phyloP scores from a whole-genome alignment of 2,329 filamentous ascomycete genomes.

The Coniochaeta sp. region DNA sequence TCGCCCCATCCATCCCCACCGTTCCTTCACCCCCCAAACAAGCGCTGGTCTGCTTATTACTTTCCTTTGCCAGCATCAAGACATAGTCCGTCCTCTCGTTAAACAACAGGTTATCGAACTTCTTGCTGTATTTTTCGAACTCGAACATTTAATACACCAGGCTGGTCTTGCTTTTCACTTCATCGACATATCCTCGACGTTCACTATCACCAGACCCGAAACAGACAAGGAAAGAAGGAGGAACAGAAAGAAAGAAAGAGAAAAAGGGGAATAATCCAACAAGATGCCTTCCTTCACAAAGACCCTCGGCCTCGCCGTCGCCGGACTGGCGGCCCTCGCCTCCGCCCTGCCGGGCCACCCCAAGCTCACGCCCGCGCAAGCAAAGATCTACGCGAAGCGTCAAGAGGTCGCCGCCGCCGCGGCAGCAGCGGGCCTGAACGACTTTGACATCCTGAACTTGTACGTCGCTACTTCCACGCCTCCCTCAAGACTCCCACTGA shows the following conservation, averaged over 20 bases:
- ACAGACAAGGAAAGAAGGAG: conserved; percentile 13
- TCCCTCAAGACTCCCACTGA: too few species aligned
- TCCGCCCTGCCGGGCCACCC: conserved; percentile 39
- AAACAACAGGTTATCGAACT: conserved; percentile 3
- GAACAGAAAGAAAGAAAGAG: conserved; percentile 16
- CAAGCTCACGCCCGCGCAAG: conserved; percentile 35
- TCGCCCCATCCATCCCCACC: conserved; percentile 14
- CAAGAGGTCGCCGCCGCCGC: conserved; percentile 41
- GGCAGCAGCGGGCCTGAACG: conserved; percentile 32
- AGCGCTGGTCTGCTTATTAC: conserved; percentile 45
- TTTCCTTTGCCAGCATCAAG: conserved; percentile 13
- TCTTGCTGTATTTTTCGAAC: conserved; percentile 18
- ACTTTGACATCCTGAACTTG: conserved; percentile 54
- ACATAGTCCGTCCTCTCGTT: neutral
- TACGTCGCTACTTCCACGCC: conserved; percentile 17
- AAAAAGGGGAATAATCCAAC: conserved; percentile 15
- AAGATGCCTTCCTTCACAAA: conserved; percentile 41
- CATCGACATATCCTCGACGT: conserved; percentile 13
- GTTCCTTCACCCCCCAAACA: conserved; percentile 27
- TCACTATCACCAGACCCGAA: too few species aligned
- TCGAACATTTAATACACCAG: conserved; percentile 27
- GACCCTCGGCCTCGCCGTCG: conserved; percentile 31
- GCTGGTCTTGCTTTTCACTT: conserved; percentile 23
- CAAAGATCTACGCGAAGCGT: conserved; percentile 41
- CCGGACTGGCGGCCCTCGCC: conserved; percentile 36